Evolutionary conservation across 169 alveolate genomes (phyloP).

Genomic region (Plasmodium billcollinsi): DNA sequence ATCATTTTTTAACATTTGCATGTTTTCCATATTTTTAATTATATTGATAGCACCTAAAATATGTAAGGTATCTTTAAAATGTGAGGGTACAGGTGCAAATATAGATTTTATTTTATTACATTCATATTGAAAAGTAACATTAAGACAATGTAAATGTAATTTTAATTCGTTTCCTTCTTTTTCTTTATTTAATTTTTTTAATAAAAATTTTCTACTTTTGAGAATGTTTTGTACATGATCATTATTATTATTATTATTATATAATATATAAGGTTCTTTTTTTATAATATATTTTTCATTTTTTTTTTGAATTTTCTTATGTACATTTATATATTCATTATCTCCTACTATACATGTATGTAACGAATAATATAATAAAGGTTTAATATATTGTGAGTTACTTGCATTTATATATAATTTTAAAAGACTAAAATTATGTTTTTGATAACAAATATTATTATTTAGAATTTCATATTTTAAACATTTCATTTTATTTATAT

Average conservation of each 20-base stretch:
- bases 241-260: too few relatives aligned
- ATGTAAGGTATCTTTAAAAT: slow-evolving; percentile 39
- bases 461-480: slow-evolving; percentile 26
- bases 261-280: neutral
- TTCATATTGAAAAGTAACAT: slow-evolving; percentile 43
- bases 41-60: slow-evolving; percentile 41
- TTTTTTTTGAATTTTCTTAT: slow-evolving; percentile 8
- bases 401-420: slow-evolving; percentile 36
- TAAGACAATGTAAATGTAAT: slow-evolving; percentile 41
- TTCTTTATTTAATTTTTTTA: slow-evolving; percentile 14
- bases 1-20: neutral
- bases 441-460: slow-evolving; percentile 20
- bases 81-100: slow-evolving; percentile 11
- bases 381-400: slow-evolving; percentile 39
- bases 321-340: slow-evolving; percentile 35
- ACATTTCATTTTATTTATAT: slow-evolving; percentile 5
- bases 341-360: slow-evolving; percentile 69
- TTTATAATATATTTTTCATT: neutral
- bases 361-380: slow-evolving; percentile 42
- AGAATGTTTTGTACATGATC: neutral
- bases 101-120: slow-evolving; percentile 29
- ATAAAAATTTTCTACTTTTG: neutral
- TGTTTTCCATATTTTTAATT: neutral
- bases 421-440: slow-evolving; percentile 31
- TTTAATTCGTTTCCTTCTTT: slow-evolving; percentile 11